Percentiles rank a stretch among this genome's conserved stretches.
phyloP scores from a whole-genome alignment of 345 rosid species.

The Laguncularia racemosa region DNA sequence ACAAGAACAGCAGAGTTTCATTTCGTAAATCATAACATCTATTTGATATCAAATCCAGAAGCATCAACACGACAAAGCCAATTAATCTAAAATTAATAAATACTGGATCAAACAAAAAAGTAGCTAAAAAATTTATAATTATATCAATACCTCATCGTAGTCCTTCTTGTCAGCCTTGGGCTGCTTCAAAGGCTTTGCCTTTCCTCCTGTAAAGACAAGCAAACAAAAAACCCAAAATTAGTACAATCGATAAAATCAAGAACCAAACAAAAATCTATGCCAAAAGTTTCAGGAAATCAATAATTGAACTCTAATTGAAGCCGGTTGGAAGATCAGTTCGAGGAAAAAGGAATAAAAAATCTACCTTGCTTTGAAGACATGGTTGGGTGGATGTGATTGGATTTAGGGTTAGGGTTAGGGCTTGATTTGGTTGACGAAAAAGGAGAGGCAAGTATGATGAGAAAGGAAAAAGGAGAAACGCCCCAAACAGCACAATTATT shows the following conservation, averaged over 20 bases:
- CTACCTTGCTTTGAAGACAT: constrained; percentile 23
- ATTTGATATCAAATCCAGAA: too few relatives aligned
- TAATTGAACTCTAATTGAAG: not conserved
- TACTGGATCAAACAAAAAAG: not conserved
- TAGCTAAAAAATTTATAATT: not conserved
- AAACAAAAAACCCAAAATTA: not conserved
- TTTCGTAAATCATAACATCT: too few relatives aligned
- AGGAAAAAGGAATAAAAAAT: not conserved
- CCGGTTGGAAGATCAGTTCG: not conserved
- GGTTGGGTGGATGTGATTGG: not conserved
- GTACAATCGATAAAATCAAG: not conserved
- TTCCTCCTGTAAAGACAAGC: constrained; percentile 27
- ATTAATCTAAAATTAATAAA: not conserved
- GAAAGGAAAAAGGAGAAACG: too few relatives aligned
- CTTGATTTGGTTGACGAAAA: not conserved
- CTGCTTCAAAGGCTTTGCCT: constrained; percentile 81
- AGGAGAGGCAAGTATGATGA: too few relatives aligned
- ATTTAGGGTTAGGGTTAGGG: constrained; percentile 7
- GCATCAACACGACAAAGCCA: not conserved
- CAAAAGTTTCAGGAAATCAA: not conserved
- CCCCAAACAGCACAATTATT: too few relatives aligned
- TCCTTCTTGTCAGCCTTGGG: constrained; percentile 65
- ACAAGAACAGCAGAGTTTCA: too few relatives aligned
- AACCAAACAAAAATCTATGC: not conserved
- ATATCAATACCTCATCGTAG: constrained; percentile 58